Evolutionary conservation across 495 filamentous ascomycete species (phyloP).

Genomic region (Cercophora samala): DNA sequence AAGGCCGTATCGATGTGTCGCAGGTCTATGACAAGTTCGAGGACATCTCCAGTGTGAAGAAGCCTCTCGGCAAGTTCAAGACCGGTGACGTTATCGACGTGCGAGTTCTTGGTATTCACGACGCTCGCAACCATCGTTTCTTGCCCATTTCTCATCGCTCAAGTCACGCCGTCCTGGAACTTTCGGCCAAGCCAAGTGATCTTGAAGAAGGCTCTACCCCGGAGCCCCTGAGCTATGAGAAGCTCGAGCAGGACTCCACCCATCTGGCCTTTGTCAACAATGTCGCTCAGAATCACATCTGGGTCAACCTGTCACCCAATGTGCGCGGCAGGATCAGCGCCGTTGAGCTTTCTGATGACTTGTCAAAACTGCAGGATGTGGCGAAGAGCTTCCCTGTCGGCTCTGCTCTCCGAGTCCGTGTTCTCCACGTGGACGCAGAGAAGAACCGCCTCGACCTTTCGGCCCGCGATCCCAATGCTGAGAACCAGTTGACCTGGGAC

Average conservation of each 20-base stretch:
- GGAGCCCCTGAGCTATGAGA: conserved; percentile 66
- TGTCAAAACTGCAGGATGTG: conserved; percentile 69
- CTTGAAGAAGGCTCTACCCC: conserved; percentile 41
- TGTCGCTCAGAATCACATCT: conserved; percentile 67
- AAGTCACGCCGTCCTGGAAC: conserved; percentile 78
- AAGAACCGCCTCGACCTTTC: conserved; percentile 78
- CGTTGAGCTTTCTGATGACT: conserved; percentile 81
- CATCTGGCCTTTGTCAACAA: conserved; percentile 89
- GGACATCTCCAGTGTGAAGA: conserved; percentile 75
- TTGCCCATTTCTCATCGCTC: conserved; percentile 83
- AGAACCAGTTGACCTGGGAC: conserved; percentile 58
- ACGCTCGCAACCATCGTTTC: conserved; percentile 85
- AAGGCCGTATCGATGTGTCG: conserved; percentile 86
- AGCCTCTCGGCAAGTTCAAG: conserved; percentile 69
- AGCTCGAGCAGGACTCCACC: conserved; percentile 64
- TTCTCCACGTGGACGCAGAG: conserved; percentile 67
- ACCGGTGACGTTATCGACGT: conserved; percentile 67
- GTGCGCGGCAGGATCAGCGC: conserved; percentile 77
- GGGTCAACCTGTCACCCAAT: conserved; percentile 89
- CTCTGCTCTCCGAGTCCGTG: conserved; percentile 74
- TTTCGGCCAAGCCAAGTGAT: conserved; percentile 77
- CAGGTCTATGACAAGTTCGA: conserved; percentile 86
- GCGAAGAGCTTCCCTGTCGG: conserved; percentile 84
- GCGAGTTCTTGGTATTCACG: conserved; percentile 80
- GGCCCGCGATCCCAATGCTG: conserved; percentile 55